Percentiles rank a stretch among this genome's conserved stretches.
Evolutionary conservation across 2,329 filamentous ascomycete species (phyloP).

Genomic region (Pyrenophora graminea): DNA sequence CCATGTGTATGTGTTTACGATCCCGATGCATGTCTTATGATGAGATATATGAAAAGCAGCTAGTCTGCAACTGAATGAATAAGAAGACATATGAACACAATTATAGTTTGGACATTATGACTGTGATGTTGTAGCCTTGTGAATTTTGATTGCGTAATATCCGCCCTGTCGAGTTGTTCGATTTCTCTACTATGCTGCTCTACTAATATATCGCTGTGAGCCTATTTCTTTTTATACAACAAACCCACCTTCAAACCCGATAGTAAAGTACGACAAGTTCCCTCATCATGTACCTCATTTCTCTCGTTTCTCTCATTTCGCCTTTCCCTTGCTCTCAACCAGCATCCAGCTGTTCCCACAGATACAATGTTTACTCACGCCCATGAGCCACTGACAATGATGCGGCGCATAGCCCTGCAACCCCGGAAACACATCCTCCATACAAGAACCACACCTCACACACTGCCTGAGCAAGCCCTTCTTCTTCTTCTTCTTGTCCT

Average conservation of each 20-base stretch:
- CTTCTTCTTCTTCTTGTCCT: conserved; percentile 13
- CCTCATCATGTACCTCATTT: background rate
- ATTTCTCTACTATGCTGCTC: no score
- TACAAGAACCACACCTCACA: conserved; percentile 51
- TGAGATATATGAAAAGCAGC: conserved; percentile 24
- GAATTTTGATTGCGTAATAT: no score
- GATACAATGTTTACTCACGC: conserved; percentile 46
- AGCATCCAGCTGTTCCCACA: conserved; percentile 47
- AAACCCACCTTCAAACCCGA: no score
- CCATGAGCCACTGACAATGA: conserved; percentile 43
- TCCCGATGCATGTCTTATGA: conserved; percentile 15
- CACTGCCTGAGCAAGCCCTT: conserved; percentile 46
- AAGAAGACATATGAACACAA: conserved; percentile 15
- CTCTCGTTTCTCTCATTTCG: background rate
- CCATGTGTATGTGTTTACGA: conserved; percentile 12
- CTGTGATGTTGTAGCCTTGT: background rate
- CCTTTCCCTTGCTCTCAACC: conserved; percentile 29
- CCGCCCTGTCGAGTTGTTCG: no score
- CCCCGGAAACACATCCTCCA: conserved; percentile 50
- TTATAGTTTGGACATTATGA: background rate
- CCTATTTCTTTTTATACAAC: no score
- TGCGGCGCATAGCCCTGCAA: conserved; percentile 35
- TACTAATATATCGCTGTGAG: no score
- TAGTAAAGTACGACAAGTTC: no score
- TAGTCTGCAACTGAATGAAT: conserved; percentile 26